Percentiles rank a stretch among this genome's conserved stretches.
Evolutionary conservation across 2,329 filamentous ascomycete species (phyloP).

Genomic region (Ceratocystis papillata): DNA sequence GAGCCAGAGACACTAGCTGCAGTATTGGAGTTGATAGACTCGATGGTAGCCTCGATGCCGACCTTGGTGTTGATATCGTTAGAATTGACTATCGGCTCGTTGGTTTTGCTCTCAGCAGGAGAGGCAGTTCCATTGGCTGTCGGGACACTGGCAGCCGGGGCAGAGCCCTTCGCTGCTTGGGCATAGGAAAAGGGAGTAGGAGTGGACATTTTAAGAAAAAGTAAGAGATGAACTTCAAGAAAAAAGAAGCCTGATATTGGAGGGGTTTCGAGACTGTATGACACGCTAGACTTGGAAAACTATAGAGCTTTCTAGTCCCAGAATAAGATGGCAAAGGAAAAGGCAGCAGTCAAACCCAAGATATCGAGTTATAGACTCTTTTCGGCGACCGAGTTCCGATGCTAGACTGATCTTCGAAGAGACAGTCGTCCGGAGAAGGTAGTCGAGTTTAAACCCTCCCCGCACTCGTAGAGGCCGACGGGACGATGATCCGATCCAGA

Average conservation of each 20-base stretch:
- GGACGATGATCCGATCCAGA: conserved; percentile 20
- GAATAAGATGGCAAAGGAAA: conserved; percentile 11
- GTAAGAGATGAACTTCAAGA: not conserved
- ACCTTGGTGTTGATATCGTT: conserved; percentile 20
- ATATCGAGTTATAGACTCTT: not conserved
- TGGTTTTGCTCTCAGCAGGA: conserved; percentile 5
- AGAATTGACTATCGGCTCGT: conserved; percentile 20
- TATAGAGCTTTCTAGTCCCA: conserved; percentile 3
- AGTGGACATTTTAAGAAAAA: conserved; percentile 37
- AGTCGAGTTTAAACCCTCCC: conserved; percentile 23
- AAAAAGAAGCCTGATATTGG: conserved; percentile 7
- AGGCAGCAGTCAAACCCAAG: not conserved
- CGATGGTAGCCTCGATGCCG: conserved; percentile 8
- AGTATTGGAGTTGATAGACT: conserved; percentile 17
- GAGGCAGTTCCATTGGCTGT: conserved; percentile 14
- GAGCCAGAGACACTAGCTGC: conserved; percentile 25
- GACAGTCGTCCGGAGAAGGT: conserved; percentile 22
- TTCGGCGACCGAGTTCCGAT: conserved; percentile 6
- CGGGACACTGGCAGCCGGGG: conserved; percentile 13
- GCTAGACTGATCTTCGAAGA: conserved; percentile 12
- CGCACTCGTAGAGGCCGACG: conserved; percentile 23
- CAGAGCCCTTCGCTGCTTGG: conserved; percentile 68
- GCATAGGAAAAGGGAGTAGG: conserved; percentile 76
- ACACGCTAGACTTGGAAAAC: not conserved
- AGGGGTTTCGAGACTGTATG: conserved; percentile 10